phyloP scores from a whole-genome alignment of 116 monocot genomes.

The Papilionanthe hybrid region DNA sequence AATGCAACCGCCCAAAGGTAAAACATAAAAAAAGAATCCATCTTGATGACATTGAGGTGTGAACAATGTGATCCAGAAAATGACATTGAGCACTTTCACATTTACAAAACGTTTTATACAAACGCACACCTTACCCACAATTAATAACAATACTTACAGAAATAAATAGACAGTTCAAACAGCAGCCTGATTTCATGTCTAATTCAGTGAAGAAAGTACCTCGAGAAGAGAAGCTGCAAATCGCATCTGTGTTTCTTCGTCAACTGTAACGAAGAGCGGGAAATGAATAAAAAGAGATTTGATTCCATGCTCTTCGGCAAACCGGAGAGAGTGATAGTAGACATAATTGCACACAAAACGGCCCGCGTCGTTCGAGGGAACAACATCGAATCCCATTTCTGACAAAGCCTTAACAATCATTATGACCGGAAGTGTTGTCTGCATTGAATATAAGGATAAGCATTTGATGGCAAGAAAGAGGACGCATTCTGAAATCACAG shows the following conservation, averaged over 20 bases:
- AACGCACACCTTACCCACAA: not conserved
- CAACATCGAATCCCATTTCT: constrained; percentile 44
- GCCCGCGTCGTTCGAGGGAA: constrained; percentile 64
- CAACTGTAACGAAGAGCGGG: constrained; percentile 64
- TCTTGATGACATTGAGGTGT: too few relatives aligned
- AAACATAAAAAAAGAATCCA: too few relatives aligned
- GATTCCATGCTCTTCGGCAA: constrained; percentile 50
- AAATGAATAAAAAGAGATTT: constrained; percentile 80
- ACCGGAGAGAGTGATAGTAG: constrained; percentile 83
- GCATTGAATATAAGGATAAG: constrained; percentile 1
- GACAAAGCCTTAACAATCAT: constrained; percentile 41
- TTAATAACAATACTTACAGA: not conserved
- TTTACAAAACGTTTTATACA: not conserved
- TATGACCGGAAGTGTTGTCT: constrained; percentile 54
- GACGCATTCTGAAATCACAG: not conserved
- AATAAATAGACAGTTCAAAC: not conserved
- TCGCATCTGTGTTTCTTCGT: constrained; percentile 72
- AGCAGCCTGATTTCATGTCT: not conserved
- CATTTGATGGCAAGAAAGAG: not conserved
- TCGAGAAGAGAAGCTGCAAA: constrained; percentile 66
- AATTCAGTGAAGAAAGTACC: constrained; percentile 39
- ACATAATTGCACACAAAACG: constrained; percentile 87
- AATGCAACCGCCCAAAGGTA: too few relatives aligned
- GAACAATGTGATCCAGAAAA: too few relatives aligned
- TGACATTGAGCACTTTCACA: not conserved